Conservation (phyloP, 2,329 filamentous ascomycete species). For the Alternaria infectoria region DNA sequence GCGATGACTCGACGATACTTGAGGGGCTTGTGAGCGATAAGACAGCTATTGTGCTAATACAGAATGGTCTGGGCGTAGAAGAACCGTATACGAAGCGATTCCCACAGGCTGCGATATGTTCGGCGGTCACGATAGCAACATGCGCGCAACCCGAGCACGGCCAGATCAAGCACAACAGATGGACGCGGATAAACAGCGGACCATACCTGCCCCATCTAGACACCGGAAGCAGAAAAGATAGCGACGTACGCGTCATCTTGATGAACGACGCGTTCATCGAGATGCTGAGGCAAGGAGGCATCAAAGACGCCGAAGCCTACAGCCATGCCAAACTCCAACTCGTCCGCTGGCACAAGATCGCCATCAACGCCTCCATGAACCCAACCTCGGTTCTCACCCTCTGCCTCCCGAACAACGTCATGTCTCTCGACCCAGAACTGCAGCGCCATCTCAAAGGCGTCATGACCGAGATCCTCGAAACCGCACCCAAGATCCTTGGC, state of each 20-base stretch:
- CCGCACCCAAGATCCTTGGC: conserved; percentile 68
- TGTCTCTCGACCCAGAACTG: conserved; percentile 69
- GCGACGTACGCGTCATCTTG: conserved; percentile 45
- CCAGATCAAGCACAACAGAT: conserved; percentile 71
- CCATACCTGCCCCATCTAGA: conserved; percentile 64
- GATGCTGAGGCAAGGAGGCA: conserved; percentile 66
- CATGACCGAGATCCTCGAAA: conserved; percentile 72
- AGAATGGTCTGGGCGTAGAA: conserved; percentile 75
- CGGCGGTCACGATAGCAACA: conserved; percentile 72
- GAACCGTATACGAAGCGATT: conserved; percentile 69
- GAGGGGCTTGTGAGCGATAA: conserved; percentile 62
- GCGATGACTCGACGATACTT: conserved; percentile 66
- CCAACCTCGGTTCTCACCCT: conserved; percentile 72
- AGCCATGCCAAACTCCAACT: conserved; percentile 71
- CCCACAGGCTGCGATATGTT: conserved; percentile 65
- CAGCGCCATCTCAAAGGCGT: conserved; percentile 67
- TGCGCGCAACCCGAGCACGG: conserved; percentile 70
- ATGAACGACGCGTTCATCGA: conserved; percentile 59
- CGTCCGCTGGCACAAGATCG: conserved; percentile 77
- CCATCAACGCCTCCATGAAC: conserved; percentile 79
- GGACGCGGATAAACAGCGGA: conserved; percentile 74
- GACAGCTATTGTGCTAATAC: conserved; percentile 70
- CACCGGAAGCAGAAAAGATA: conserved; percentile 32
- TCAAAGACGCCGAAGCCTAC: conserved; percentile 70
- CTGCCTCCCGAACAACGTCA: conserved; percentile 68